A percentile compares a stretch with the other conserved stretches of the same genome.
Evolutionary conservation across 306 rosid species (phyloP).

Genomic region (Fagus sylvatica): DNA sequence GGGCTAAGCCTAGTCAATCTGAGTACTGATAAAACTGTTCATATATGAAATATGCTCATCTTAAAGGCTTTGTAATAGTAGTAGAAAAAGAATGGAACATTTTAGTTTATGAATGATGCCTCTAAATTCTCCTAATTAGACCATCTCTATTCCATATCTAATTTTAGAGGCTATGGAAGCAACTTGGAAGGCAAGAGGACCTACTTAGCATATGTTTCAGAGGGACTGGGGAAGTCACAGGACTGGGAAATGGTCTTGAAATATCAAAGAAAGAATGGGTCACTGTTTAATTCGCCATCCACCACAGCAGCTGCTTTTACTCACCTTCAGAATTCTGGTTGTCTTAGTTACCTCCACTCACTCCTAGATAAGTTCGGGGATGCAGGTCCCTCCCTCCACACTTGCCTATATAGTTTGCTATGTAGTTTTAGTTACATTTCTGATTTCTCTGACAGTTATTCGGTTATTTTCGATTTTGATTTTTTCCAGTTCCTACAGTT

Average conservation of each 20-base stretch:
- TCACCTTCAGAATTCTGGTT: slow-evolving; percentile 52
- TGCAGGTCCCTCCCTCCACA: slow-evolving; percentile 52
- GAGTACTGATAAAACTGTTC: not conserved
- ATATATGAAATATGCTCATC: not conserved
- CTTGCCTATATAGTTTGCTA: not conserved
- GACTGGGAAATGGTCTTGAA: slow-evolving; percentile 66
- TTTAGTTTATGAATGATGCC: not conserved
- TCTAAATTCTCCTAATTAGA: slow-evolving; percentile 1
- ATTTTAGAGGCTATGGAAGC: slow-evolving; percentile 42
- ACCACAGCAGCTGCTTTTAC: slow-evolving; percentile 75
- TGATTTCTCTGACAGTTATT: slow-evolving; percentile 7
- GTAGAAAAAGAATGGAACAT: not conserved
- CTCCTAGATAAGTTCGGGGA: slow-evolving; percentile 58
- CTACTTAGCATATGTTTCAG: slow-evolving; percentile 77
- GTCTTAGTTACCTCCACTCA: slow-evolving; percentile 60
- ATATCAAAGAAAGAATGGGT: slow-evolving; percentile 83
- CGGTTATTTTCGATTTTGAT: not conserved
- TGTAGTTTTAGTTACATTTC: slow-evolving; percentile 4
- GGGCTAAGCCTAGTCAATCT: not conserved
- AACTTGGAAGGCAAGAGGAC: slow-evolving; percentile 64
- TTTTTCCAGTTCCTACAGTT: slow-evolving; percentile 65
- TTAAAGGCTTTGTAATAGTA: not conserved
- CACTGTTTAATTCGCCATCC: slow-evolving; percentile 78
- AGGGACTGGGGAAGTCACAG: slow-evolving; percentile 56
- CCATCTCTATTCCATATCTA: slow-evolving; percentile 9